These are phyloP conservation scores for Hyphopichia fennica DNA, from an alignment of 1,139 yeast species.

Conservation along the genomic window DNA sequence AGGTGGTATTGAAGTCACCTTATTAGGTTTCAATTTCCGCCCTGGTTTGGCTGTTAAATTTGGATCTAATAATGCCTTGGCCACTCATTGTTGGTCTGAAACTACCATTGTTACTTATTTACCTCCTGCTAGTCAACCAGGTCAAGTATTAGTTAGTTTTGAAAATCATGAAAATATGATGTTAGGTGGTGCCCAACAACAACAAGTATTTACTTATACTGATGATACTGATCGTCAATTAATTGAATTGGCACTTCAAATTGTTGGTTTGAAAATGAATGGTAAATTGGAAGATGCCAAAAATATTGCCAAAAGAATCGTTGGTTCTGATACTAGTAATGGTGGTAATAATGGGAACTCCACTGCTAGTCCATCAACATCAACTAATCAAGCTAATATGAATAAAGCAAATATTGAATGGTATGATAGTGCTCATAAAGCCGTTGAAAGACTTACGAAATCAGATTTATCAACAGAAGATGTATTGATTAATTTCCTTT, in stretches of 20 bases:
- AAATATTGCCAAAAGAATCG: constrained; percentile 83
- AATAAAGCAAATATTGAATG: constrained; percentile 37
- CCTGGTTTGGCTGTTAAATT: constrained; percentile 82
- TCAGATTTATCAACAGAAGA: constrained; percentile 54
- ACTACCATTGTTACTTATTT: constrained; percentile 89
- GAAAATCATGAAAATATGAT: constrained; percentile 45
- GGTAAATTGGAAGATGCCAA: constrained; percentile 92
- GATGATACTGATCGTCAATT: constrained; percentile 93
- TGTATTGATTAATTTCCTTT: constrained; percentile 61
- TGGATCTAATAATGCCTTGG: constrained; percentile 79
- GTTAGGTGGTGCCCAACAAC: constrained; percentile 37
- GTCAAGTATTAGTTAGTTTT: constrained; percentile 88
- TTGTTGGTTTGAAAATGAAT: constrained; percentile 92
- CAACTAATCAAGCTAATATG: constrained; percentile 8
- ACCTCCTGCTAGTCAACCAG: constrained; percentile 87
- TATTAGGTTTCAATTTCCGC: constrained; percentile 82
- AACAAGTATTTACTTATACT: constrained; percentile 76
- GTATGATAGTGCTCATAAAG: constrained; percentile 49
- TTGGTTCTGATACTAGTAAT: constrained; percentile 50
- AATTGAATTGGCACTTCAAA: constrained; percentile 88
- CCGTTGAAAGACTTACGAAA: constrained; percentile 50
- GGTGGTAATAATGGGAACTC: constrained; percentile 7
- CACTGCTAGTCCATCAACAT: constrained; percentile 8
- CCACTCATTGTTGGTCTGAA: constrained; percentile 96
- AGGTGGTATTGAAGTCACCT: constrained; percentile 93